phyloP scores from a whole-genome alignment of 2,329 filamentous ascomycete species.

The Sphaceloma murrayae region DNA sequence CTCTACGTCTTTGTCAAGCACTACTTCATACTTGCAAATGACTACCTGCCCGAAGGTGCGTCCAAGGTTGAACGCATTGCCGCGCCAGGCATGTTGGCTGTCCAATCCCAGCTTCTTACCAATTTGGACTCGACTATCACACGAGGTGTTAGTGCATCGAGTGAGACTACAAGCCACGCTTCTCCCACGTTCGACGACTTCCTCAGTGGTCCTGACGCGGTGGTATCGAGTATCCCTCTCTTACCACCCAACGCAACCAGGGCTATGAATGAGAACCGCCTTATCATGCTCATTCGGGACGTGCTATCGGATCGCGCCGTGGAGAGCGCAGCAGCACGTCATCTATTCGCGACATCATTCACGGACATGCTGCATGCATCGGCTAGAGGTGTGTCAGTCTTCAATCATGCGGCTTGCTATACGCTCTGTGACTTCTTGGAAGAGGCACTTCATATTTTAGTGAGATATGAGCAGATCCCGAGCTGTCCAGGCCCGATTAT shows the following conservation, averaged over 20 bases:
- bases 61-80: constrained; percentile 50
- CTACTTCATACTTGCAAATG: constrained; percentile 68
- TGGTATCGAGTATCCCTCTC: constrained; percentile 51
- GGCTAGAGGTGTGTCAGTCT: constrained; percentile 66
- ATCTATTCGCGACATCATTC: constrained; percentile 69
- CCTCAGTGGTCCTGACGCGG: constrained; percentile 55
- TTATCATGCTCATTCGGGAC: constrained; percentile 74
- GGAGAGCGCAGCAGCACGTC: constrained; percentile 46
- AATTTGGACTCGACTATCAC: constrained; percentile 78
- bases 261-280: constrained; percentile 78
- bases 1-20: constrained; percentile 90
- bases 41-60: constrained; percentile 43
- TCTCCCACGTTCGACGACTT: constrained; percentile 58
- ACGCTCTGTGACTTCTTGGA: constrained; percentile 87
- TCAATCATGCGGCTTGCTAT: constrained; percentile 75
- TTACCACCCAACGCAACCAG: constrained; percentile 61
- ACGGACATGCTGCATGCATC: constrained; percentile 62
- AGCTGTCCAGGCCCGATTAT: constrained; percentile 42
- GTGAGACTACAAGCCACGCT: constrained; percentile 34
- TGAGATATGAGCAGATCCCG: constrained; percentile 47
- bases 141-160: constrained; percentile 48
- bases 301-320: constrained; percentile 56
- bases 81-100: constrained; percentile 66
- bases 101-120: constrained; percentile 72
- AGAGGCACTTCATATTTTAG: constrained; percentile 61